phyloP scores from a whole-genome alignment of 148 eudicot genomes.

The Suaeda aralocaspica region DNA sequence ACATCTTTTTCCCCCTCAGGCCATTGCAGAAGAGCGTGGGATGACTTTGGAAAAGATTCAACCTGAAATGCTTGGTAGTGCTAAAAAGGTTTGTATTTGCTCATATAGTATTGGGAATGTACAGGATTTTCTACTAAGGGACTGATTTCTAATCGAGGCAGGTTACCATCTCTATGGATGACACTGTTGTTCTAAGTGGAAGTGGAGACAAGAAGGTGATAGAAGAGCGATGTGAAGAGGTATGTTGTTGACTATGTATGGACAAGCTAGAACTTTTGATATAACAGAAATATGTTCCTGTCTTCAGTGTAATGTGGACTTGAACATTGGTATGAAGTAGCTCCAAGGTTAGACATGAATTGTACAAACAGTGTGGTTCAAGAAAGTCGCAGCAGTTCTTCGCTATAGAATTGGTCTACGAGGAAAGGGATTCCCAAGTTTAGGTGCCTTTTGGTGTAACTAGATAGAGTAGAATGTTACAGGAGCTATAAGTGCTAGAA shows the following conservation, averaged over 20 bases:
- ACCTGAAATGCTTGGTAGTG: constrained; percentile 80
- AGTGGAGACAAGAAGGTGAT: constrained; percentile 81
- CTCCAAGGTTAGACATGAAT: background rate
- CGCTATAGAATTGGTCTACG: background rate
- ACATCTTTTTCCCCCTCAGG: constrained; percentile 36
- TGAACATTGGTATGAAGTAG: background rate
- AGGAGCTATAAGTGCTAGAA: background rate
- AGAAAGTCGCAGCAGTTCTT: background rate
- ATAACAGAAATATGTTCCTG: background rate
- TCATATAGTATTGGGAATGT: background rate
- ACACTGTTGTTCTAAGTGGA: constrained; percentile 78
- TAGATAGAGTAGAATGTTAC: background rate
- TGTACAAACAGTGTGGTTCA: background rate
- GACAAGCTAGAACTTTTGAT: background rate
- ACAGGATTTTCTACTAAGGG: background rate
- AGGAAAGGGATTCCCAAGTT: background rate
- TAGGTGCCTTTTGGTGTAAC: background rate
- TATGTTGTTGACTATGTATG: constrained; percentile 17
- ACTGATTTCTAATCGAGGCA: constrained; percentile 32
- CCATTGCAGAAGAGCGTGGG: constrained; percentile 78
- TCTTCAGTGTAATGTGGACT: background rate
- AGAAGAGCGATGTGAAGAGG: constrained; percentile 96
- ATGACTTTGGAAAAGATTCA: constrained; percentile 58
- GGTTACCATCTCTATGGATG: constrained; percentile 85
- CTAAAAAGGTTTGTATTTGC: constrained; percentile 56